These are phyloP conservation scores for Trichoderma breve DNA, from an alignment of 2,329 filamentous ascomycete species.

Conservation along the genomic window DNA sequence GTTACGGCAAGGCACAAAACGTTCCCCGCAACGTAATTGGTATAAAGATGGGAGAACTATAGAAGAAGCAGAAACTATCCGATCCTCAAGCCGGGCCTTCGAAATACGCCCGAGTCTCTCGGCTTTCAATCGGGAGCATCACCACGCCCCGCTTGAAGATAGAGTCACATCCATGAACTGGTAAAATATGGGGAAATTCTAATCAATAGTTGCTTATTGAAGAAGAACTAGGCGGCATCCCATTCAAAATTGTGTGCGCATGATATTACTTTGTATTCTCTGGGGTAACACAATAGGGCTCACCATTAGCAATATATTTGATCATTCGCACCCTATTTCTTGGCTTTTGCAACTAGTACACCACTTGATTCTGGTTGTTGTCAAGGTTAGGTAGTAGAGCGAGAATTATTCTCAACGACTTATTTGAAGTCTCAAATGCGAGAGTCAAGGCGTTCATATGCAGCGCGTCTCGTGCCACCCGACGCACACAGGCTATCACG, in stretches of 20 bases:
- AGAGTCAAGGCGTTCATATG: background rate
- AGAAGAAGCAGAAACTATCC: background rate
- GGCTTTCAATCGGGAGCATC: background rate
- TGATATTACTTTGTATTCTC: background rate
- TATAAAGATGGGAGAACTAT: background rate
- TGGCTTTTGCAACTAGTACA: background rate
- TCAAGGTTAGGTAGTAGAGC: background rate
- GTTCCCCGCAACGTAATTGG: background rate
- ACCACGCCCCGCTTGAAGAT: background rate
- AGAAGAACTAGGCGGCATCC: too few species aligned
- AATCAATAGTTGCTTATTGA: background rate
- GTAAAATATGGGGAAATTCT: background rate
- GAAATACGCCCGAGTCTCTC: background rate
- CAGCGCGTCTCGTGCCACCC: background rate
- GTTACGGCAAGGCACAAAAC: background rate
- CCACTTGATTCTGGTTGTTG: background rate
- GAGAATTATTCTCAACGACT: background rate
- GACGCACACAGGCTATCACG: background rate
- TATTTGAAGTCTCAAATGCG: background rate
- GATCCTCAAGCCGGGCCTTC: background rate
- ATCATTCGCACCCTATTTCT: background rate
- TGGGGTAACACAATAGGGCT: background rate
- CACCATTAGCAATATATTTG: background rate
- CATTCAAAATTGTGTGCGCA: background rate
- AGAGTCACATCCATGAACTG: background rate